phyloP scores from a whole-genome alignment of 805 yeast species.

The Cephaloascus fragrans region DNA sequence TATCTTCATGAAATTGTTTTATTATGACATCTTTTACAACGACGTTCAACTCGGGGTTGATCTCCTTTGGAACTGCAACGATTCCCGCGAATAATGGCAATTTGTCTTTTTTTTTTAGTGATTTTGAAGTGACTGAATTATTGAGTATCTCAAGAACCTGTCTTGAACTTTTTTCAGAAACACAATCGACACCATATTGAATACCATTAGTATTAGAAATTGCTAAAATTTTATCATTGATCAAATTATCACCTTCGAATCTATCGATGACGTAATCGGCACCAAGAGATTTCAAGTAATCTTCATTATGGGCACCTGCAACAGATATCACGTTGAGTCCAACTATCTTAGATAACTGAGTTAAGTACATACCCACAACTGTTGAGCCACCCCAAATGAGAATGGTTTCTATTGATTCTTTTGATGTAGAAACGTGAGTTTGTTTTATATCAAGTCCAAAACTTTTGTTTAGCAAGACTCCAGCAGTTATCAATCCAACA shows the following conservation, averaged over 20 bases:
- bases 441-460: no score
- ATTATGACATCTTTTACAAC: conserved; percentile 21
- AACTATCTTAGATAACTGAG: conserved; percentile 29
- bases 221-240: conserved; percentile 9
- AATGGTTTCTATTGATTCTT: conserved; percentile 9
- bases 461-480: conserved; percentile 6
- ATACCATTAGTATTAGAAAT: conserved; percentile 16
- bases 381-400: conserved; percentile 42
- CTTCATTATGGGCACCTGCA: conserved; percentile 11
- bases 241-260: conserved; percentile 12
- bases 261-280: conserved; percentile 26
- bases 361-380: conserved; percentile 32
- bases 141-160: conserved; percentile 17
- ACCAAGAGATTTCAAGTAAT: conserved; percentile 13
- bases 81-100: conserved; percentile 24
- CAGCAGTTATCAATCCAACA: conserved; percentile 37
- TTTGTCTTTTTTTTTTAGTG: conserved; percentile 4
- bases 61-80: conserved; percentile 20
- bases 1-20: conserved; percentile 33
- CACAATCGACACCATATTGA: conserved; percentile 31
- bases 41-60: conserved; percentile 13
- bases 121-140: no score
- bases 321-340: conserved; percentile 25
- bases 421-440: no score
- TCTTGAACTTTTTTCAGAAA: conserved; percentile 28